These are phyloP conservation scores for Trapa bicornis DNA, from an alignment of 345 rosid species.

Conservation along the genomic window DNA sequence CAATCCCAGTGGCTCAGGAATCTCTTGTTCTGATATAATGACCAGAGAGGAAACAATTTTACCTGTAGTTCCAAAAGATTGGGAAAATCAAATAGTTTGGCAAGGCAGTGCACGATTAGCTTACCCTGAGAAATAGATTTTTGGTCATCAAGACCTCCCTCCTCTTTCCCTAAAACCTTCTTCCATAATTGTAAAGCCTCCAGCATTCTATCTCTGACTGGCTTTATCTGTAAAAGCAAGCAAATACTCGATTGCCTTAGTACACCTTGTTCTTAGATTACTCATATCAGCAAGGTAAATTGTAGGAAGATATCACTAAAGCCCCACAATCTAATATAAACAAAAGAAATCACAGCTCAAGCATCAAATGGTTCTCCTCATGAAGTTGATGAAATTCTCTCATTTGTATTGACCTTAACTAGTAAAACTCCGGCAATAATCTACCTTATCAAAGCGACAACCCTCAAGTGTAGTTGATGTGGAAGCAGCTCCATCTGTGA, in stretches of 20 bases:
- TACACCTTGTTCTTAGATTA: neutral
- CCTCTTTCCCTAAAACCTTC: slow-evolving; percentile 69
- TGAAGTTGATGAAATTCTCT: neutral
- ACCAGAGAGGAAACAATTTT: slow-evolving; percentile 1
- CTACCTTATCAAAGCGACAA: slow-evolving; percentile 94
- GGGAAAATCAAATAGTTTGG: slow-evolving; percentile 4
- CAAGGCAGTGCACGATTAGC: neutral
- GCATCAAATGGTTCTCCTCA: no score
- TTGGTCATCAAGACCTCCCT: slow-evolving; percentile 47
- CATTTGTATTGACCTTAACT: neutral
- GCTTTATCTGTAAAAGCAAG: slow-evolving; percentile 53
- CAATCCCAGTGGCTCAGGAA: slow-evolving; percentile 19
- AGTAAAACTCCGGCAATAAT: neutral
- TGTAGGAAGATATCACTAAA: neutral
- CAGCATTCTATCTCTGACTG: slow-evolving; percentile 83
- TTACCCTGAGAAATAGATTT: slow-evolving; percentile 52
- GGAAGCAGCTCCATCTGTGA: slow-evolving; percentile 50
- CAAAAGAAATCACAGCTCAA: no score
- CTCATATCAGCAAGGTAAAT: neutral
- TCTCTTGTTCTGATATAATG: slow-evolving; percentile 20
- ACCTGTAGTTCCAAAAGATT: neutral
- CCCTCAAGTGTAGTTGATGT: slow-evolving; percentile 62
- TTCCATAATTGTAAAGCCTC: slow-evolving; percentile 94
- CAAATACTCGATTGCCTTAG: neutral
- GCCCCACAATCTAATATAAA: neutral